These are phyloP conservation scores for Fusarium sp. DNA, from an alignment of 2,329 filamentous ascomycete genomes.

Conservation along the genomic window DNA sequence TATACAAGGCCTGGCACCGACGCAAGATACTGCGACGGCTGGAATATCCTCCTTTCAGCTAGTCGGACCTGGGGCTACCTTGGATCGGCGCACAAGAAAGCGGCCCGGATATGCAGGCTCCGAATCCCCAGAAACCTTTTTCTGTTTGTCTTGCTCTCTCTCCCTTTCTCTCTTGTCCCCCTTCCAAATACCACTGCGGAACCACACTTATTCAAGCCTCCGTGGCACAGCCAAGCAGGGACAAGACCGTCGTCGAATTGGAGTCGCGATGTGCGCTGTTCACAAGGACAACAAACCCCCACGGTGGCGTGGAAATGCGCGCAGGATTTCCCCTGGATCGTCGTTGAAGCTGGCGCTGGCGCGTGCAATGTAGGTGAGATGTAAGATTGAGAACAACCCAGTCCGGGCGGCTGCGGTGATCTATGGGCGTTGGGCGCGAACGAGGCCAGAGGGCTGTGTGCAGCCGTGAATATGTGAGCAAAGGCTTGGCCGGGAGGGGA, in stretches of 20 bases:
- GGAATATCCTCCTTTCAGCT: conserved; percentile 44
- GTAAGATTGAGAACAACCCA: conserved; percentile 27
- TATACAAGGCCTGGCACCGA: conserved; percentile 52
- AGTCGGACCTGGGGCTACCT: conserved; percentile 34
- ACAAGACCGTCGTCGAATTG: conserved; percentile 44
- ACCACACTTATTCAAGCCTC: conserved; percentile 54
- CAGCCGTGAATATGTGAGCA: conserved; percentile 47
- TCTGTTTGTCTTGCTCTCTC: conserved; percentile 18
- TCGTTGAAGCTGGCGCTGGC: conserved; percentile 26
- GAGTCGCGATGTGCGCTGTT: conserved; percentile 33
- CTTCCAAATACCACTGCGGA: conserved; percentile 50
- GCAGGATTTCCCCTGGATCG: conserved; percentile 33
- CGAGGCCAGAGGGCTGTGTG: conserved; percentile 42
- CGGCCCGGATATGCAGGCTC: conserved; percentile 55
- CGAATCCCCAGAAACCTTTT: conserved; percentile 45
- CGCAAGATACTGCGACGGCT: conserved; percentile 39
- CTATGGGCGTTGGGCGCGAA: conserved; percentile 43
- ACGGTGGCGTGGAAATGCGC: conserved; percentile 43
- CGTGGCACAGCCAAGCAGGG: conserved; percentile 52
- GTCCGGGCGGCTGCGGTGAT: conserved; percentile 34
- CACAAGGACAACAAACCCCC: conserved; percentile 39
- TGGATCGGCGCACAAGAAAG: conserved; percentile 42
- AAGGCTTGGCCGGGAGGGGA: conserved; percentile 39
- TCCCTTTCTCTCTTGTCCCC: conserved; percentile 40
- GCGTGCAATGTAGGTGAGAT: conserved; percentile 33